phyloP scores from a whole-genome alignment of 2,329 filamentous ascomycete genomes.

The Fusarium nelsonii region DNA sequence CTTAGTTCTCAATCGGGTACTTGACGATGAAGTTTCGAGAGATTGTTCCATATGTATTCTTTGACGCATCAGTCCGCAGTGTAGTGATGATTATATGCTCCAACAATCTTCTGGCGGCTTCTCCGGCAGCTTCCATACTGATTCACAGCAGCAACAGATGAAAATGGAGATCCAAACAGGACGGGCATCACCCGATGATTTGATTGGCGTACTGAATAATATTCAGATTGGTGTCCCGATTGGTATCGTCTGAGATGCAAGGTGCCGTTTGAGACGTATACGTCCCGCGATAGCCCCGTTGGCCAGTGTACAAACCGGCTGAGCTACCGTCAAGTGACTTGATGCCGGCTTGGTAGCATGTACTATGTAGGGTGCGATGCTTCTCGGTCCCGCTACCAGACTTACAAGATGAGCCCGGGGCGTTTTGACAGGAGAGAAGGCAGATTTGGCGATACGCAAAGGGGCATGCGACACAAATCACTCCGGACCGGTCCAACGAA shows the following conservation, averaged over 20 bases:
- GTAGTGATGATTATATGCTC: conserved; percentile 42
- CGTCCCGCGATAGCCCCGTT: conserved; percentile 45
- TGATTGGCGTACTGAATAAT: conserved; percentile 39
- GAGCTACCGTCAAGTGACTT: conserved; percentile 45
- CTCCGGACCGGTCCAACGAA: conserved; percentile 31
- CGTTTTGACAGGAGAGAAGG: conserved; percentile 29
- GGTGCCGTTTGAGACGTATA: conserved; percentile 49
- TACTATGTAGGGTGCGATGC: conserved; percentile 43
- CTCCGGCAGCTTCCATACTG: conserved; percentile 39
- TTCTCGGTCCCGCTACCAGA: conserved; percentile 37
- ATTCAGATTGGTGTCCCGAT: conserved; percentile 39
- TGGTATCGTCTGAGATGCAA: conserved; percentile 49
- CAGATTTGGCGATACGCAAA: conserved; percentile 43
- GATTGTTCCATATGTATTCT: conserved; percentile 40
- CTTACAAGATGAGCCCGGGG: conserved; percentile 43
- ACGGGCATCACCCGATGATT: conserved; percentile 28
- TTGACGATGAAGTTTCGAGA: conserved; percentile 41
- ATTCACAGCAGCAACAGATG: conserved; percentile 32
- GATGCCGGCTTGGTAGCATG: conserved; percentile 43
- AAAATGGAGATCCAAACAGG: conserved; percentile 41
- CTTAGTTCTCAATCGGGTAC: conserved; percentile 33
- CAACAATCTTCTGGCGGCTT: conserved; percentile 28
- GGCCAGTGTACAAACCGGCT: conserved; percentile 44
- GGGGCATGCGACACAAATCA: conserved; percentile 34
- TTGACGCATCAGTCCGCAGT: conserved; percentile 35